phyloP scores from a whole-genome alignment of 495 filamentous ascomycete species.

The Penicillium angulare region DNA sequence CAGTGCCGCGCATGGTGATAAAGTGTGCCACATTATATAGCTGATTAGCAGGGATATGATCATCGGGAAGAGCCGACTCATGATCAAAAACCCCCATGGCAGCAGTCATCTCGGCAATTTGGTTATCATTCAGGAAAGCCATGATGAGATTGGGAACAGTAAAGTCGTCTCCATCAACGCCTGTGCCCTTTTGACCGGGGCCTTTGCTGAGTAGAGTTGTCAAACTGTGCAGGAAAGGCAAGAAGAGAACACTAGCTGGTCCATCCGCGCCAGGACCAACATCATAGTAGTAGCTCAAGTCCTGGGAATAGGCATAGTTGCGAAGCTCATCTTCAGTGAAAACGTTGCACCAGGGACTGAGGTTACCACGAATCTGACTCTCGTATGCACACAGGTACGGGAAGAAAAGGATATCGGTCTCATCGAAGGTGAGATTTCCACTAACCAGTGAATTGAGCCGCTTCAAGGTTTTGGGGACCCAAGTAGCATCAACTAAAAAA shows the following conservation, averaged over 20 bases:
- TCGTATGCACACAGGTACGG: constrained; percentile 63
- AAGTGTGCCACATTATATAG: constrained; percentile 32
- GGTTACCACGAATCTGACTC: constrained; percentile 53
- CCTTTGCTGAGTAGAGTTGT: constrained; percentile 46
- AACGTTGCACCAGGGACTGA: constrained; percentile 53
- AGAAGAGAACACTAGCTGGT: constrained; percentile 41
- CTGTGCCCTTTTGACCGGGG: constrained; percentile 39
- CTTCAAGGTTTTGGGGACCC: constrained; percentile 47
- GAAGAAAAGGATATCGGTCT: constrained; percentile 50
- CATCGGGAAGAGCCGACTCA: constrained; percentile 39
- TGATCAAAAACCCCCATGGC: constrained; percentile 54
- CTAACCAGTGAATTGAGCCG: constrained; percentile 47
- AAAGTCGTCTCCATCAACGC: constrained; percentile 35
- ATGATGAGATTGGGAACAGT: constrained; percentile 47
- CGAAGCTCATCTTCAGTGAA: constrained; percentile 52
- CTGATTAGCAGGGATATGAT: constrained; percentile 25
- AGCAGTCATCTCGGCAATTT: constrained; percentile 54
- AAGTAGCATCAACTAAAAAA: constrained; percentile 45
- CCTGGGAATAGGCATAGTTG: constrained; percentile 58
- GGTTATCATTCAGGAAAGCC: constrained; percentile 58
- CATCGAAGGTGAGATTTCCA: constrained; percentile 49
- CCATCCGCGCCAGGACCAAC: constrained; percentile 51
- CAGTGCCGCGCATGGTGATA: constrained; percentile 55
- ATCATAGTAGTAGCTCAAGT: constrained; percentile 59
- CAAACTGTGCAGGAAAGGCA: constrained; percentile 50